A percentile compares a stretch with the other conserved stretches of the same genome.
These are phyloP conservation scores for Monilinia vaccinii-corymbosi DNA, from an alignment of 2,329 filamentous ascomycete genomes.

Conservation along the genomic window DNA sequence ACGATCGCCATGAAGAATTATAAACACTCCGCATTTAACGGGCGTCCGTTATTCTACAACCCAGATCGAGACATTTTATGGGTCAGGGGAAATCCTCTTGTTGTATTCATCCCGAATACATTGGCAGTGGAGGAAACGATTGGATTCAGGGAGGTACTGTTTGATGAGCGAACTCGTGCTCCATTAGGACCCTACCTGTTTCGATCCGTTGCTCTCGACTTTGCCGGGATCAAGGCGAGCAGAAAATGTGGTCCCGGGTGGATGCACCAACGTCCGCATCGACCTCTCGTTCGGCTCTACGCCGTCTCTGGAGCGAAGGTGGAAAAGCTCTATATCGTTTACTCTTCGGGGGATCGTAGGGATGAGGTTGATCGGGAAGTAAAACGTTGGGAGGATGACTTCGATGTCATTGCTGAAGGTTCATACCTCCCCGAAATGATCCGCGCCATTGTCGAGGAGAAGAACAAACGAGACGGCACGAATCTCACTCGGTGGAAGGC, in stretches of 20 bases:
- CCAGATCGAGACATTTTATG: not conserved
- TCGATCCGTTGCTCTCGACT: not conserved
- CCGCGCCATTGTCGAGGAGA: not conserved
- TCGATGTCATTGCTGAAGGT: not conserved
- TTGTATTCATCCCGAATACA: not conserved
- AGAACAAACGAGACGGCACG: not conserved
- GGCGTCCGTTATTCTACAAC: not conserved
- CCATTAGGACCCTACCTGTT: not conserved
- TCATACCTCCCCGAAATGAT: too few relatives aligned
- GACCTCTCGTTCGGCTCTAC: too few relatives aligned
- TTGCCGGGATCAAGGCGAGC: not conserved
- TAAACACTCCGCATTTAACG: not conserved
- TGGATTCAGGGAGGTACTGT: too few relatives aligned
- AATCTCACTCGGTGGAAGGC: not conserved
- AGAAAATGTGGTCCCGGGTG: not conserved
- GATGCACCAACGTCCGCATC: too few relatives aligned
- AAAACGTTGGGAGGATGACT: not conserved
- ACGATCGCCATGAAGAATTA: not conserved
- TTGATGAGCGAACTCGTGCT: not conserved
- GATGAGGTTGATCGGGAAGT: not conserved
- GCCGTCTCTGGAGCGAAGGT: not conserved
- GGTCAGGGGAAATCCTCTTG: not conserved
- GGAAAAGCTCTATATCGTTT: not conserved
- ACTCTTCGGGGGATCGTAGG: conserved; percentile 4
- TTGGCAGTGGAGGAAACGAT: not conserved